These are phyloP conservation scores for Trichophyton rubrum DNA, from an alignment of 2,329 filamentous ascomycete species.

Conservation along the genomic window DNA sequence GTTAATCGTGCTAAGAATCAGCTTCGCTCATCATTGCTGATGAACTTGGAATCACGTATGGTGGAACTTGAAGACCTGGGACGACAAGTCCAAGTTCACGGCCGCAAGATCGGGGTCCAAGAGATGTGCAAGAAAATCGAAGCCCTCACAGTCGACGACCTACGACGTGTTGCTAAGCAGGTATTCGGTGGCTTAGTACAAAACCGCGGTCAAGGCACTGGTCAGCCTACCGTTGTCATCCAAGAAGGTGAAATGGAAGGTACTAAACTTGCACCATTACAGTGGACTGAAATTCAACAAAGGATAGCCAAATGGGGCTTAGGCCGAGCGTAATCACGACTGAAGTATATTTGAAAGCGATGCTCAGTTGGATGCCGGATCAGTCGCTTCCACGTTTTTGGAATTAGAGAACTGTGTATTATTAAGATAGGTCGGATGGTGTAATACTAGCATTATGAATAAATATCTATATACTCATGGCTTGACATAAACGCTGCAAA, in stretches of 20 bases:
- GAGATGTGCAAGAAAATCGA: slow-evolving; percentile 92
- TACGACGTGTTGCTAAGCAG: slow-evolving; percentile 65
- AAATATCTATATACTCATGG: not conserved
- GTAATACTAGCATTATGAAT: slow-evolving; percentile 1
- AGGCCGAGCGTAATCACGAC: slow-evolving; percentile 44
- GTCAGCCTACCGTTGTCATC: slow-evolving; percentile 83
- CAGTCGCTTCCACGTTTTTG: not conserved
- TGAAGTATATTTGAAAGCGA: not conserved
- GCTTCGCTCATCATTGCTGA: slow-evolving; percentile 73
- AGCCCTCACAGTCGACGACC: slow-evolving; percentile 62
- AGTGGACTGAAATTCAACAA: slow-evolving; percentile 84
- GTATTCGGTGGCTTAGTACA: slow-evolving; percentile 65
- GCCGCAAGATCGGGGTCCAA: slow-evolving; percentile 74
- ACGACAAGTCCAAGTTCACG: slow-evolving; percentile 92
- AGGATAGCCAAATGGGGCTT: slow-evolving; percentile 73
- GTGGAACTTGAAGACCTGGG: slow-evolving; percentile 94
- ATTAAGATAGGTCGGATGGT: not conserved
- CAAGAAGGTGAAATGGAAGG: slow-evolving; percentile 76
- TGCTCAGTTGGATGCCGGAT: not conserved
- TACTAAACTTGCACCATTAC: slow-evolving; percentile 53
- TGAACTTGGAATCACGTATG: slow-evolving; percentile 97
- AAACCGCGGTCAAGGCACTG: slow-evolving; percentile 66
- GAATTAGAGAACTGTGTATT: not conserved
- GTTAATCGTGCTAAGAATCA: slow-evolving; percentile 95
- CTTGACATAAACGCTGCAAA: not conserved